A percentile compares a stretch with the other conserved stretches of the same genome.
These are phyloP conservation scores for Fraxinus baroniana DNA, from an alignment of 305 asterid genomes.

Conservation along the genomic window DNA sequence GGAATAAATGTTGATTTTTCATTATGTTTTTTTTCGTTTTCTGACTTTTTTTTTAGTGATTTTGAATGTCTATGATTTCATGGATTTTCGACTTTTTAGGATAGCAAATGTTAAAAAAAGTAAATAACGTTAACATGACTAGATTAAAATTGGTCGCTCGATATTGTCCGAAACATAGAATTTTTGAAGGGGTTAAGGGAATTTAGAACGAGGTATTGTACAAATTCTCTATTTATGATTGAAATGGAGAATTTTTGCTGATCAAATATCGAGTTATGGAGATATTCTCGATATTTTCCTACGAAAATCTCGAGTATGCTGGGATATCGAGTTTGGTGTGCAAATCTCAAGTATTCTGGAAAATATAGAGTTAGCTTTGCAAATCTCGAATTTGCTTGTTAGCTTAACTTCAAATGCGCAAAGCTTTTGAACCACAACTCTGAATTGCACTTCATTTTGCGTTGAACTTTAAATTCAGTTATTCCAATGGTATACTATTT, in stretches of 20 bases:
- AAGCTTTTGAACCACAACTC: background rate
- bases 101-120: background rate
- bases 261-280: background rate
- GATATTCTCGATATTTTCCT: background rate
- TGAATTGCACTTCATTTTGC: background rate
- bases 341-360: background rate
- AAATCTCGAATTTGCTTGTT: background rate
- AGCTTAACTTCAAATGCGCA: background rate
- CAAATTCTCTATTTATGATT: background rate
- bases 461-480: background rate
- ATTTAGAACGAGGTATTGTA: background rate
- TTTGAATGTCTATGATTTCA: background rate
- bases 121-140: background rate
- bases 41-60: background rate
- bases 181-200: background rate
- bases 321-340: background rate
- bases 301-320: background rate
- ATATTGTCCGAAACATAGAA: background rate
- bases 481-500: background rate
- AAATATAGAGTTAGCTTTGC: background rate
- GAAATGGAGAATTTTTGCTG: background rate
- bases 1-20: background rate
- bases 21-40: background rate
- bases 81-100: background rate
- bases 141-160: background rate